A percentile compares a stretch with the other conserved stretches of the same genome.
phyloP scores from a whole-genome alignment of 495 filamentous ascomycete genomes.

The Aspergillus nidulans region DNA sequence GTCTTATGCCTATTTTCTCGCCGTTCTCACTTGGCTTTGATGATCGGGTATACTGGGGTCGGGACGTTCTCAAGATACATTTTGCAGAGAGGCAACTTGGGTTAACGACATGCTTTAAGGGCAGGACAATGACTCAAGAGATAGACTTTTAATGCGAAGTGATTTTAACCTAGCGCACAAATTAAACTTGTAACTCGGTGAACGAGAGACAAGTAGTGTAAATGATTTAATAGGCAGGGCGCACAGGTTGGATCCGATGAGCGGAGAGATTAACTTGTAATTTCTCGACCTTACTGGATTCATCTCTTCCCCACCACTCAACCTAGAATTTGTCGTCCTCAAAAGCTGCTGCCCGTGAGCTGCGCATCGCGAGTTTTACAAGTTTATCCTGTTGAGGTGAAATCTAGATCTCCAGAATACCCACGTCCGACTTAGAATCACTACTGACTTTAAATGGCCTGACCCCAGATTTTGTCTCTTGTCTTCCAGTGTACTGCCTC shows the following conservation, averaged over 20 bases:
- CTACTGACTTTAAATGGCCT: constrained; percentile 4
- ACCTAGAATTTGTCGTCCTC: background rate
- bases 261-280: constrained; percentile 4
- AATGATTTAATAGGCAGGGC: background rate
- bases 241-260: constrained; percentile 3
- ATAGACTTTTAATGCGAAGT: background rate
- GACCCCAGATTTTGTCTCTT: background rate
- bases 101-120: background rate
- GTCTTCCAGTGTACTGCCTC: constrained; percentile 28
- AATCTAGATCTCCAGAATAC: background rate
- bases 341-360: background rate
- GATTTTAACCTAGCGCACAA: background rate
- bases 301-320: constrained; percentile 1
- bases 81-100: background rate
- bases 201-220: background rate
- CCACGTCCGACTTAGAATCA: background rate
- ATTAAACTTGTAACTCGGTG: no score
- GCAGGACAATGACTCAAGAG: background rate
- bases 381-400: constrained; percentile 3
- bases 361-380: background rate
- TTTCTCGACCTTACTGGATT: background rate
- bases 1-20: constrained; percentile 13
- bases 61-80: background rate
- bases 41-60: constrained; percentile 10
- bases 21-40: constrained; percentile 8